phyloP scores from a whole-genome alignment of 805 yeast genomes.

The Yarrowia deformans region DNA sequence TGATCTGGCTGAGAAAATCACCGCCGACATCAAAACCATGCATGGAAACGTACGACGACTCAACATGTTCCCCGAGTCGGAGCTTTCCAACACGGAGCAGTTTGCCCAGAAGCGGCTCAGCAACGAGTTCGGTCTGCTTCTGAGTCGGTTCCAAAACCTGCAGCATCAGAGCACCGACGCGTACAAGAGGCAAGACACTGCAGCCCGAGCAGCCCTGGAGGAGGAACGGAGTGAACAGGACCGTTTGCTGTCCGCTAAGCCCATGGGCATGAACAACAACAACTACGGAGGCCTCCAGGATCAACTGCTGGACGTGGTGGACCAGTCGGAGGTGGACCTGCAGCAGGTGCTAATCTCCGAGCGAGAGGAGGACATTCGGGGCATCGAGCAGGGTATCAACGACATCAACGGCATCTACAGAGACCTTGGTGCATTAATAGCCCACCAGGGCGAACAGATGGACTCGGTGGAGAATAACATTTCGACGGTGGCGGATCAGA shows the following conservation, averaged over 20 bases:
- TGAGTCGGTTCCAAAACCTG: conserved; percentile 55
- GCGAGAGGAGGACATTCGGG: conserved; percentile 73
- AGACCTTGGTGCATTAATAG: conserved; percentile 77
- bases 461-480: conserved; percentile 86
- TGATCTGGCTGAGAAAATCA: conserved; percentile 41
- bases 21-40: conserved; percentile 42
- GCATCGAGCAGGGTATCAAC: conserved; percentile 76
- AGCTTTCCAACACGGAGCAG: conserved; percentile 43
- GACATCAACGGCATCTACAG: conserved; percentile 87
- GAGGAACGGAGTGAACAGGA: conserved; percentile 34
- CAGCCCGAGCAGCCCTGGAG: conserved; percentile 35
- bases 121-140: conserved; percentile 63
- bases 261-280: neutral
- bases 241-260: conserved; percentile 9
- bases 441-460: conserved; percentile 84
- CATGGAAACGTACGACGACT: conserved; percentile 29
- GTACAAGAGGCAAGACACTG: conserved; percentile 47
- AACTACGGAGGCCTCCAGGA: conserved; percentile 33
- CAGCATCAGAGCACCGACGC: conserved; percentile 60
- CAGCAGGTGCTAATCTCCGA: conserved; percentile 52
- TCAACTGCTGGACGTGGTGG: conserved; percentile 55
- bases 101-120: conserved; percentile 61
- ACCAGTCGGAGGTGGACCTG: conserved; percentile 45
- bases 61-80: conserved; percentile 26
- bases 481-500: conserved; percentile 64